Conservation (phyloP, 306 rosid genomes). For the Nissolia schottii region DNA sequence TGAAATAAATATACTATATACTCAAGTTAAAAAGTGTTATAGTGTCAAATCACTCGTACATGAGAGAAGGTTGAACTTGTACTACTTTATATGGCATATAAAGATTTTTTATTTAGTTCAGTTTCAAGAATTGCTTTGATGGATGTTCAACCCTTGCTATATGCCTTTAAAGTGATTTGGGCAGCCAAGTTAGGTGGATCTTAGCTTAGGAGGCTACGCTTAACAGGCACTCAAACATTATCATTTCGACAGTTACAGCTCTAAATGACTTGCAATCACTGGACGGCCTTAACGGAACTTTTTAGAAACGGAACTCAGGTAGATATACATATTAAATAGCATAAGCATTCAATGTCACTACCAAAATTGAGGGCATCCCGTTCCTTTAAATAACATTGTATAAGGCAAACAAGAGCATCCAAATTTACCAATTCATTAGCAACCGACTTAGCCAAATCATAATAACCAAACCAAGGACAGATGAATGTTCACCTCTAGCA, state of each 20-base stretch:
- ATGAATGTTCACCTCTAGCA: slow-evolving; percentile 20
- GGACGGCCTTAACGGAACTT: not conserved
- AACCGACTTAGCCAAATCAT: slow-evolving; percentile 21
- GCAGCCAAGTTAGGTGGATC: not conserved
- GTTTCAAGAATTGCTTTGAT: not conserved
- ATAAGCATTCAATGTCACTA: slow-evolving; percentile 22
- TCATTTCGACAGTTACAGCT: not conserved
- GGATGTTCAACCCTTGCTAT: not conserved
- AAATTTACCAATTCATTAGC: slow-evolving; percentile 27
- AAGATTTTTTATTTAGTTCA: not conserved
- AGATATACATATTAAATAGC: slow-evolving; percentile 4
- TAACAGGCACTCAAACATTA: not conserved
- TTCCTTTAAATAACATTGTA: slow-evolving; percentile 25
- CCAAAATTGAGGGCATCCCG: slow-evolving; percentile 35
- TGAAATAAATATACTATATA: too few relatives aligned
- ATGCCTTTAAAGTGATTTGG: not conserved
- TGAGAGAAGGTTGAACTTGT: not conserved
- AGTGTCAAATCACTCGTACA: not conserved
- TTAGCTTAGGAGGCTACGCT: not conserved
- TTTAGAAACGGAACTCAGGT: slow-evolving; percentile 4
- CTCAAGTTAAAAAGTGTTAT: not conserved
- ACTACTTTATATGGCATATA: not conserved
- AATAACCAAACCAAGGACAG: slow-evolving; percentile 21
- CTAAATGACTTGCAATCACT: not conserved
- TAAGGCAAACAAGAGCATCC: slow-evolving; percentile 26